A percentile compares a stretch with the other conserved stretches of the same genome.
These are phyloP conservation scores for Globisporangium rhizosaccharum DNA, from an alignment of 352 stramenopile genomes.

Conservation along the genomic window DNA sequence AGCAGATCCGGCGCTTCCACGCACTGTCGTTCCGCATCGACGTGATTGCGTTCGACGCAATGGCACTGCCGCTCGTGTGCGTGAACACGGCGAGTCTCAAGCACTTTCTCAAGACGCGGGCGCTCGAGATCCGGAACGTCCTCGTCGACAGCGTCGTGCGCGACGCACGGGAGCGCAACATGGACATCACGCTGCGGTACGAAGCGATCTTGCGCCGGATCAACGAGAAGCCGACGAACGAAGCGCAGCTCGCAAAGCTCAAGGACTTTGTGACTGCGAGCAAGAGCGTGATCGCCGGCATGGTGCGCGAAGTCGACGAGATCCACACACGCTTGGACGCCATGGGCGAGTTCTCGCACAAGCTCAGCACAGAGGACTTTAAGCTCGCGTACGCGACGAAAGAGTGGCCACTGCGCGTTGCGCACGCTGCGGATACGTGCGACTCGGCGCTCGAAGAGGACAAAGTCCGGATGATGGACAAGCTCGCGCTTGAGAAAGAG, in stretches of 20 bases:
- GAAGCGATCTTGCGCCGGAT: constrained; percentile 86
- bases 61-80: constrained; percentile 76
- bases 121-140: constrained; percentile 63
- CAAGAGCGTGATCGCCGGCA: constrained; percentile 68
- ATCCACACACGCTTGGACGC: constrained; percentile 72
- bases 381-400: constrained; percentile 86
- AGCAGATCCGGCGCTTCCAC: constrained; percentile 77
- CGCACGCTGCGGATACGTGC: constrained; percentile 74
- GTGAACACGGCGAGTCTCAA: constrained; percentile 69
- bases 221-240: constrained; percentile 90
- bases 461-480: constrained; percentile 94
- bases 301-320: constrained; percentile 67
- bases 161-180: constrained; percentile 76
- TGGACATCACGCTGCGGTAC: constrained; percentile 87
- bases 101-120: constrained; percentile 56
- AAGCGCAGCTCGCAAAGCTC: constrained; percentile 86
- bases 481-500: constrained; percentile 89
- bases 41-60: constrained; percentile 60
- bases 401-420: constrained; percentile 80
- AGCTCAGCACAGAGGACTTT: constrained; percentile 87
- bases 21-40: constrained; percentile 55
- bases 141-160: constrained; percentile 80
- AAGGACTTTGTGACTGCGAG: constrained; percentile 86
- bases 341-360: constrained; percentile 81
- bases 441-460: constrained; percentile 88